These are phyloP conservation scores for Salix purpurea DNA, from an alignment of 345 rosid species.

Conservation along the genomic window DNA sequence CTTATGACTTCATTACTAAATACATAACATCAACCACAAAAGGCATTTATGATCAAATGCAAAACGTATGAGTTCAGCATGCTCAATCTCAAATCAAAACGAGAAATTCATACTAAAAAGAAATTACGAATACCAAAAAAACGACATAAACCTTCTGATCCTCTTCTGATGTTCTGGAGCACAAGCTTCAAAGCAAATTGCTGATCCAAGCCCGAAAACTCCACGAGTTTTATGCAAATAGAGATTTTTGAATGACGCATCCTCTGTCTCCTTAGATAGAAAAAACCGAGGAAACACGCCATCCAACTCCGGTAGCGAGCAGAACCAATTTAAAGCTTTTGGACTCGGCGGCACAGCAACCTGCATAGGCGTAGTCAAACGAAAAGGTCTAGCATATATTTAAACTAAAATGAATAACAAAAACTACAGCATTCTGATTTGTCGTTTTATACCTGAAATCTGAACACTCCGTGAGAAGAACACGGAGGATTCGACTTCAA, in stretches of 20 bases:
- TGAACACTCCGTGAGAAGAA: constrained; percentile 48
- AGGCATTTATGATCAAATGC: neutral
- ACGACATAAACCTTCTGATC: constrained; percentile 45
- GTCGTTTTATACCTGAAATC: constrained; percentile 55
- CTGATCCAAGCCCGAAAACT: constrained; percentile 73
- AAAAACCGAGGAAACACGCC: constrained; percentile 72
- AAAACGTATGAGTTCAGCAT: neutral
- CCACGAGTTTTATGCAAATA: constrained; percentile 55
- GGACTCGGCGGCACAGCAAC: constrained; percentile 86
- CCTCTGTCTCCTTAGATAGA: constrained; percentile 53
- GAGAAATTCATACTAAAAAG: neutral
- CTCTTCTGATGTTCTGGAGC: constrained; percentile 21
- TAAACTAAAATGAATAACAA: neutral
- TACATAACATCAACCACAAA: neutral
- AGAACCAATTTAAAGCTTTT: constrained; percentile 81
- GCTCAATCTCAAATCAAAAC: neutral
- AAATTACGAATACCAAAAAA: neutral
- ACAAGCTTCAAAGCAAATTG: constrained; percentile 50
- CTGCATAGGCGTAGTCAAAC: constrained; percentile 32
- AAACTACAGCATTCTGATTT: too few species aligned
- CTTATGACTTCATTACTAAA: neutral
- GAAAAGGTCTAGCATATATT: neutral
- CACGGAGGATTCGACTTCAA: constrained; percentile 60
- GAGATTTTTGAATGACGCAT: constrained; percentile 49
- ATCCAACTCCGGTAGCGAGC: constrained; percentile 53